Percentiles rank a stretch among this genome's conserved stretches.
Conservation (phyloP, 139 green algal species). For the Nannochloris sp. region DNA sequence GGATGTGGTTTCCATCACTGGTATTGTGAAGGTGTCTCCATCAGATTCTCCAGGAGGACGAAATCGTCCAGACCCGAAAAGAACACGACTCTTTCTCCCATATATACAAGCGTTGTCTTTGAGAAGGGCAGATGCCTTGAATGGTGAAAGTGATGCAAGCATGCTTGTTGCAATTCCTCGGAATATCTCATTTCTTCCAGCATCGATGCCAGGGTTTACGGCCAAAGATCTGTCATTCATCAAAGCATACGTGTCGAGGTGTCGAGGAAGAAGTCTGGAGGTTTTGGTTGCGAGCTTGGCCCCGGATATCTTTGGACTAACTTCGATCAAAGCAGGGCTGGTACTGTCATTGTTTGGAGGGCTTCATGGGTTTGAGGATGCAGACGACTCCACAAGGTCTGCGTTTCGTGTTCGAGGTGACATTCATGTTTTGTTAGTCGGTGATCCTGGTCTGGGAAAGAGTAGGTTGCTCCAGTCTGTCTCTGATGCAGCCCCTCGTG, state of each 20-base stretch:
- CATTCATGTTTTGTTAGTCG: slow-evolving; percentile 78
- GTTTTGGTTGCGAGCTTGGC: slow-evolving; percentile 76
- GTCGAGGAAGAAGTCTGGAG: slow-evolving; percentile 49
- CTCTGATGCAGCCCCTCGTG: slow-evolving; percentile 57
- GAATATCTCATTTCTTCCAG: slow-evolving; percentile 13
- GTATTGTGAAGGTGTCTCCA: slow-evolving; percentile 60
- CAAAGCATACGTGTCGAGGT: slow-evolving; percentile 55
- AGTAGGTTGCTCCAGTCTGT: slow-evolving; percentile 80
- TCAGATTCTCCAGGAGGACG: slow-evolving; percentile 14
- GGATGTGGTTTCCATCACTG: slow-evolving; percentile 69
- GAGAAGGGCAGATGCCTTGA: background rate
- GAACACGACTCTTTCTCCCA: slow-evolving; percentile 71
- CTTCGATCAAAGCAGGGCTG: slow-evolving; percentile 84
- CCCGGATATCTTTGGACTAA: slow-evolving; percentile 81
- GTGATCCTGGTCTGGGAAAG: slow-evolving; percentile 82
- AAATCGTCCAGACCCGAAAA: slow-evolving; percentile 19
- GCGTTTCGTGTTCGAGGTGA: slow-evolving; percentile 49
- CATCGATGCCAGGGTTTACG: slow-evolving; percentile 40
- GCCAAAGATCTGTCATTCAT: slow-evolving; percentile 77
- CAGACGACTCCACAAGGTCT: slow-evolving; percentile 5
- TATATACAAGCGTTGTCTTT: slow-evolving; percentile 88
- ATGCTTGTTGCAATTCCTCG: background rate
- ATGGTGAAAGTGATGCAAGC: background rate
- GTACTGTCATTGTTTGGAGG: slow-evolving; percentile 83
- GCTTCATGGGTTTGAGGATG: slow-evolving; percentile 46